A percentile compares a stretch with the other conserved stretches of the same genome.
Conservation (phyloP, 768 basidiomycete genomes). For the Neoboletus brunneissimus region DNA sequence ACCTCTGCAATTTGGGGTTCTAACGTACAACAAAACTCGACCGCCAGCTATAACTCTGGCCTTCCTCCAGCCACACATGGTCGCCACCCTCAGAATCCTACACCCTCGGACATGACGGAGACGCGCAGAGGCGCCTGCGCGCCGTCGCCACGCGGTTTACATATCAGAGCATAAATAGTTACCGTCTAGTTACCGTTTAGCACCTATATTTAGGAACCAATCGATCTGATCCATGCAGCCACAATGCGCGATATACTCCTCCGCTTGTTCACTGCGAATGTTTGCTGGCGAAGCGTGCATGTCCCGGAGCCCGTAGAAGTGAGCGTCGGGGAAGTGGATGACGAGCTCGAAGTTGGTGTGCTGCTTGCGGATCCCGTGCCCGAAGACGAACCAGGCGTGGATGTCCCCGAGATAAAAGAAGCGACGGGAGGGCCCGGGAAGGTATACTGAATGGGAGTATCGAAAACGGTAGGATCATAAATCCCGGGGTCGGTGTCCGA, state of each 20-base stretch:
- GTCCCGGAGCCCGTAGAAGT: conserved; percentile 4
- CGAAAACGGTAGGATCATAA: conserved; percentile 45
- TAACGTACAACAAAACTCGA: background rate
- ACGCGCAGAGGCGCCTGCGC: background rate
- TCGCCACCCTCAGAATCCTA: background rate
- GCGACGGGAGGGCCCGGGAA: conserved; percentile 57
- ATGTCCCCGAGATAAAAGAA: conserved; percentile 32
- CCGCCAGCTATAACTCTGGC: background rate
- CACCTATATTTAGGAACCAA: conserved; percentile 7
- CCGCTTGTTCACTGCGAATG: conserved; percentile 16
- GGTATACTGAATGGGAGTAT: conserved; percentile 36
- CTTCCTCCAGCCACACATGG: no score
- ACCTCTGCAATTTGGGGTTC: background rate
- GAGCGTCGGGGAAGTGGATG: conserved; percentile 5
- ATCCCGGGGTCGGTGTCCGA: conserved; percentile 69
- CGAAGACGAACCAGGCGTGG: conserved; percentile 14
- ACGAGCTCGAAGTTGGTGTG: background rate
- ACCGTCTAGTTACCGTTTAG: background rate
- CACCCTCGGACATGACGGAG: background rate
- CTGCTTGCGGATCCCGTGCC: background rate
- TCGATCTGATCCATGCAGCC: conserved; percentile 23
- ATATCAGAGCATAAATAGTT: conserved; percentile 1
- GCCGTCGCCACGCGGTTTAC: background rate
- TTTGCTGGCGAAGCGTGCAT: conserved; percentile 23
- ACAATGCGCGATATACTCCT: conserved; percentile 13